A percentile compares a stretch with the other conserved stretches of the same genome.
These are phyloP conservation scores for Psidium guajava DNA, from an alignment of 345 rosid species.

Conservation along the genomic window DNA sequence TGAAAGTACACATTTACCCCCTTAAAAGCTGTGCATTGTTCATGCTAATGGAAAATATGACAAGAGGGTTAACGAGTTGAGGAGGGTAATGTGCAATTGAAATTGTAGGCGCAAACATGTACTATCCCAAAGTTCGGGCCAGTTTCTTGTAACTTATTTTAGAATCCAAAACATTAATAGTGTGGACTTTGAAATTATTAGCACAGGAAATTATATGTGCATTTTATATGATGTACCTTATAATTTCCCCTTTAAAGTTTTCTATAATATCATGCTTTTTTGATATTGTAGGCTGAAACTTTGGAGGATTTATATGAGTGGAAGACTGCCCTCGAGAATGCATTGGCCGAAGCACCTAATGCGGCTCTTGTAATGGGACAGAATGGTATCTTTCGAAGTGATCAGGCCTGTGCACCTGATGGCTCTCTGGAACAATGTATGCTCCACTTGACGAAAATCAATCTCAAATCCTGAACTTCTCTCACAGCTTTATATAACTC, in stretches of 20 bases:
- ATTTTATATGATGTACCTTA: not conserved
- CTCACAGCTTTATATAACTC: not conserved
- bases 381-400: constrained; percentile 66
- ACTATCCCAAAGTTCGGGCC: not conserved
- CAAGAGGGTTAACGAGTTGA: not conserved
- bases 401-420: constrained; percentile 42
- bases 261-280: not conserved
- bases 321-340: constrained; percentile 87
- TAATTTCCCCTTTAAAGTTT: not conserved
- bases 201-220: not conserved
- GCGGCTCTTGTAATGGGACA: constrained; percentile 65
- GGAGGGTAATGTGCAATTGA: not conserved
- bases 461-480: not conserved
- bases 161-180: not conserved
- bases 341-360: constrained; percentile 85
- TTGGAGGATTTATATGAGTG: constrained; percentile 81
- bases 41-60: not conserved
- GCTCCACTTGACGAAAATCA: not conserved
- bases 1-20: not conserved
- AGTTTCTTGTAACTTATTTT: not conserved
- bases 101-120: not conserved
- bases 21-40: not conserved
- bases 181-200: not conserved
- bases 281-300: constrained; percentile 66
- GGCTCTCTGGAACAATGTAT: constrained; percentile 36